A percentile compares a stretch with the other conserved stretches of the same genome.
These are phyloP conservation scores for Thielaviopsis euricoi DNA, from an alignment of 2,329 filamentous ascomycete species.

Conservation along the genomic window DNA sequence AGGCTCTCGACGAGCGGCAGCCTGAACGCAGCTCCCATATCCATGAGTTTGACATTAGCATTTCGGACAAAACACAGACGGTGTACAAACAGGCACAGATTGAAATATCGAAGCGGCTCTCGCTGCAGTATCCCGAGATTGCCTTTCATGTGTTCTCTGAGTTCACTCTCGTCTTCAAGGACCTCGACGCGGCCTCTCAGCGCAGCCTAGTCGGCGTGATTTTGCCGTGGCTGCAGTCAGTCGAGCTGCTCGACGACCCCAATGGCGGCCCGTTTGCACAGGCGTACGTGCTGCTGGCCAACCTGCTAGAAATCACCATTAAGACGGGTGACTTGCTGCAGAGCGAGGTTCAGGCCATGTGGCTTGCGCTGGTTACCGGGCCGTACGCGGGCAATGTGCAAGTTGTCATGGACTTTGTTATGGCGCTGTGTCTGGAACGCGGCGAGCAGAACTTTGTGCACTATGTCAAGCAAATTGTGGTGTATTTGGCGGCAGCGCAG, in stretches of 20 bases:
- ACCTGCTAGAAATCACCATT: constrained; percentile 91
- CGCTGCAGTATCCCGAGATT: constrained; percentile 73
- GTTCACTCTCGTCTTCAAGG: constrained; percentile 85
- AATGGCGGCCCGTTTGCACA: constrained; percentile 79
- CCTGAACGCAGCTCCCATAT: constrained; percentile 65
- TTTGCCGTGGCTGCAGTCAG: constrained; percentile 87
- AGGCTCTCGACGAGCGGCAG: constrained; percentile 68
- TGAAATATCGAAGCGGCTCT: constrained; percentile 80
- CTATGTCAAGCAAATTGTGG: constrained; percentile 94
- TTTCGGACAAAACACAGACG: constrained; percentile 94
- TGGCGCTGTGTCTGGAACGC: constrained; percentile 78
- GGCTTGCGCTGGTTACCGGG: constrained; percentile 89
- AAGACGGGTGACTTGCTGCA: constrained; percentile 50
- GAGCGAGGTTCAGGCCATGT: constrained; percentile 92
- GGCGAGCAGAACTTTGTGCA: constrained; percentile 97
- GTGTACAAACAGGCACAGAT: constrained; percentile 97
- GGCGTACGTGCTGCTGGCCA: constrained; percentile 89
- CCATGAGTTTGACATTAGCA: constrained; percentile 94
- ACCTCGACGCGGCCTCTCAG: constrained; percentile 65
- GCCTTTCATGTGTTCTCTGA: constrained; percentile 94
- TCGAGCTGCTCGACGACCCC: constrained; percentile 81
- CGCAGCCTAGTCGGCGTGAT: constrained; percentile 89
- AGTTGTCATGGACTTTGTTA: constrained; percentile 89
- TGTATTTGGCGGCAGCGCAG: constrained; percentile 55
- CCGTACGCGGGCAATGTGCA: constrained; percentile 89